phyloP scores from a whole-genome alignment of 163 green algal species.

The Chlamydomonas reinhardtii region DNA sequence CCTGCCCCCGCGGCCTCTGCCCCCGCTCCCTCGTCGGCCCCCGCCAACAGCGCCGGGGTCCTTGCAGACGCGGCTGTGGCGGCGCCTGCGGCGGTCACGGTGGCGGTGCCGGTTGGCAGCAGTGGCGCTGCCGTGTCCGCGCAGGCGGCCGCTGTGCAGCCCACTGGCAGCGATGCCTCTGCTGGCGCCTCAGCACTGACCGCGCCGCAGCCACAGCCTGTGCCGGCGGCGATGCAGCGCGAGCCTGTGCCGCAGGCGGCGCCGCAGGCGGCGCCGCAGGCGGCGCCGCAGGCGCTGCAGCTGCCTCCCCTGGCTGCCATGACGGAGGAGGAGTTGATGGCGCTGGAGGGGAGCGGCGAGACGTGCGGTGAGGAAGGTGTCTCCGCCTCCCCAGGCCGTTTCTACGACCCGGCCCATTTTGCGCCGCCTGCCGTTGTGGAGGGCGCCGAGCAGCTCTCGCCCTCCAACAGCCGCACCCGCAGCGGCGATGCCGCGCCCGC shows the following conservation, averaged over 20 bases:
- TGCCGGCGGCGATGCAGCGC: background rate
- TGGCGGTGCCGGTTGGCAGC: no score
- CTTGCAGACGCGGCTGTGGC: no score
- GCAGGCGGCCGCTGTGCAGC: no score
- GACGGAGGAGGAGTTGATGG: background rate
- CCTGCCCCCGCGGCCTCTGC: no score
- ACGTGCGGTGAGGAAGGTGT: background rate
- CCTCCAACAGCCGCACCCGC: background rate
- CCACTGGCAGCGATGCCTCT: no score
- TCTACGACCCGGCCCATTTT: background rate
- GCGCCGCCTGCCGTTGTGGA: no score
- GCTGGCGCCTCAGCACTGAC: background rate
- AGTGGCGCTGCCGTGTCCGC: no score
- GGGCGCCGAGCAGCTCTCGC: background rate
- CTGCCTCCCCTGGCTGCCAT: background rate
- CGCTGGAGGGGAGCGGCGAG: conserved; percentile 31
- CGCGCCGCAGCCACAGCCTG: background rate
- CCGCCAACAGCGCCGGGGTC: no score
- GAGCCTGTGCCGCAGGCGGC: no score
- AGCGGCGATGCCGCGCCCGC: no score
- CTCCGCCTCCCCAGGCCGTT: background rate
- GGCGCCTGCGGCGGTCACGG: no score
- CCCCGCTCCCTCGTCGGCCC: no score
- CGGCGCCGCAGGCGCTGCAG: background rate
- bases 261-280: background rate